Conservation (phyloP, 2,329 filamentous ascomycete species). For the Fusarium sp. region DNA sequence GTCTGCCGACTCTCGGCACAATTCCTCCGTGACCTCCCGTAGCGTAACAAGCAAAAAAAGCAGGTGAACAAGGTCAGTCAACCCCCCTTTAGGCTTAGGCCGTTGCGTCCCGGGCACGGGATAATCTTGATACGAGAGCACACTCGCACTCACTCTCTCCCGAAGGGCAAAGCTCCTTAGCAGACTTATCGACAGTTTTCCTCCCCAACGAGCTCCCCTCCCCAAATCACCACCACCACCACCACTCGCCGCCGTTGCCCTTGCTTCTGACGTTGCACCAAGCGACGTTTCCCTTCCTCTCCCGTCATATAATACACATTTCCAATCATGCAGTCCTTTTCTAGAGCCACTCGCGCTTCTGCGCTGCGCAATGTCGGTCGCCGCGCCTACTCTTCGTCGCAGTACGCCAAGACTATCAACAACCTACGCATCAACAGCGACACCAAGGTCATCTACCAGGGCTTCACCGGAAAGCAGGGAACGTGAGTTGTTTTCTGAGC, state of each 20-base stretch:
- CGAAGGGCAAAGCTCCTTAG: conserved; percentile 34
- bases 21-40: conserved; percentile 44
- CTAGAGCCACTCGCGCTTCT: conserved; percentile 76
- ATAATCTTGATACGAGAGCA: conserved; percentile 44
- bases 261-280: conserved; percentile 29
- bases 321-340: conserved; percentile 83
- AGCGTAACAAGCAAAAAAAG: conserved; percentile 24
- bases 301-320: conserved; percentile 7
- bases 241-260: neutral
- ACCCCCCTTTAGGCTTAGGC: conserved; percentile 38
- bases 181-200: conserved; percentile 41
- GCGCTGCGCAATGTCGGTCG: conserved; percentile 72
- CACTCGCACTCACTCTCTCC: conserved; percentile 21
- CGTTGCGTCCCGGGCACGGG: conserved; percentile 41
- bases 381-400: conserved; percentile 80
- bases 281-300: conserved; percentile 20
- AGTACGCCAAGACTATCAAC: conserved; percentile 77
- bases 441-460: conserved; percentile 96
- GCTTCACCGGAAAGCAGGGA: conserved; percentile 97
- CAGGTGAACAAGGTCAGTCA: conserved; percentile 22
- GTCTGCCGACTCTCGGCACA: conserved; percentile 33
- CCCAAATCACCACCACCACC: neutral
- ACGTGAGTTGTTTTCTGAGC: conserved; percentile 68
- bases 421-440: conserved; percentile 94
- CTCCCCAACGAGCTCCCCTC: conserved; percentile 31